Evolutionary conservation across 208 protist species (phyloP).

Genomic region (Trypanosoma conorhini): DNA sequence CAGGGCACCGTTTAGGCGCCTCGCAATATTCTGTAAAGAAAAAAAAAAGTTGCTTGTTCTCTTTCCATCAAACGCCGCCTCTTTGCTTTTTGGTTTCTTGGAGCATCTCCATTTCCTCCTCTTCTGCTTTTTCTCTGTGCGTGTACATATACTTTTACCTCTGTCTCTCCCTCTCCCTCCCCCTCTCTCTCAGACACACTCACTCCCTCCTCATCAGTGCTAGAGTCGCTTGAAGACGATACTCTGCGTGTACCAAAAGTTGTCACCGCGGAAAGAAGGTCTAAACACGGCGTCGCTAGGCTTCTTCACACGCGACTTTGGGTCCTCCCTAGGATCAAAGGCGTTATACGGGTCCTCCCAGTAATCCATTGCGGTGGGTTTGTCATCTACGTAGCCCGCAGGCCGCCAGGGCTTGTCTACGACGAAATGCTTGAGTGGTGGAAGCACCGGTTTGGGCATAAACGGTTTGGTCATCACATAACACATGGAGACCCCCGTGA

Average conservation of each 20-base stretch:
- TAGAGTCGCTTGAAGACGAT: conserved; percentile 87
- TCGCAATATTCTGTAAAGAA: not conserved
- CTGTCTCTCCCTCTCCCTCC: not conserved
- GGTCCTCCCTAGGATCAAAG: conserved; percentile 76
- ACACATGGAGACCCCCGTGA: conserved; percentile 64
- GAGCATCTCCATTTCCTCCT: too few relatives aligned
- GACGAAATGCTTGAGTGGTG: conserved; percentile 47
- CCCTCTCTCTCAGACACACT: not conserved
- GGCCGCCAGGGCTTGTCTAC: conserved; percentile 75
- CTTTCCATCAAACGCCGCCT: conserved; percentile 5
- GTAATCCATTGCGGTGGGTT: conserved; percentile 76
- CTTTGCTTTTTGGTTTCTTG: conserved; percentile 11
- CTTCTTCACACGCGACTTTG: conserved; percentile 78
- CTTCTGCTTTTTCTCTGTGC: too few relatives aligned
- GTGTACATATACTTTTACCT: too few relatives aligned
- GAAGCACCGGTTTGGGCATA: conserved; percentile 43
- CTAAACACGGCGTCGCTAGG: conserved; percentile 61
- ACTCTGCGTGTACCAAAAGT: conserved; percentile 90
- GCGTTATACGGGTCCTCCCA: conserved; percentile 85
- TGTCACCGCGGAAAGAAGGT: conserved; percentile 56
- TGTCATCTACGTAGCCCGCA: conserved; percentile 74
- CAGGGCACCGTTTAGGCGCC: not conserved
- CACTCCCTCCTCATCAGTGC: not conserved
- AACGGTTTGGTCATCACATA: conserved; percentile 87
- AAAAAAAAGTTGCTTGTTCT: not conserved